Evolutionary conservation across 2,329 filamentous ascomycete species (phyloP), one percentile per base, ranked within the genome.

Genomic region (Monilinia polystroma): DNA sequence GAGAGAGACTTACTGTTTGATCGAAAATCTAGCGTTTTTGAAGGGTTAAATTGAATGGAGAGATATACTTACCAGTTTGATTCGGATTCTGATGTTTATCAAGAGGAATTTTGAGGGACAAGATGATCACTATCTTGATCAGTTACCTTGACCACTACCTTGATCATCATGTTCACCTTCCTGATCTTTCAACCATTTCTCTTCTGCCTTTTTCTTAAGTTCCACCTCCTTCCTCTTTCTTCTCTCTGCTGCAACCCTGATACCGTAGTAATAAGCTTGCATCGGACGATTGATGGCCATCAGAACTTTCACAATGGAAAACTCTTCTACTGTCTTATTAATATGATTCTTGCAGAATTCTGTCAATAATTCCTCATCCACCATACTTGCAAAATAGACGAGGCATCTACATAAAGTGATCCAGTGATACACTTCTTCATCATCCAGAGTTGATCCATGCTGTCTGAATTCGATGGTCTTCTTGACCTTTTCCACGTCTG

Each of bases 401-500:
- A 66, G 4, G 4, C 32, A 38, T 35, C 11, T 38, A 20, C 63
- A 66, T 2, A 66, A 47, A 4, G 54, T 51, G 6, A 66, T 52
- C 63, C 63, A 66, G 12, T 60, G 43, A n/a, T 49, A n/a, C 1
- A 66, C 32, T 35, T 66, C 63, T 18, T 60, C 63, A 16, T 49
- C 54, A 23, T 66, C 55, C 1, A 66, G 12, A 14, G 56, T 58
- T 20, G 63, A 66, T 11, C 43, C 38, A 23, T 66, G 63, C 12
- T 66, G 63, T 49, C 63, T 58, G n/a, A 60, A 66, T 18, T 66
- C 63, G 32, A 66, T 52, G 7, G 63, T 60, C 20, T 51, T 66
- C 45, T 66, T 60, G 2, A 66, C 41, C 10, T 65, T 65, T 41
- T 57, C 63, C 10, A 2, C 18, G 2, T 10, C 14, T 1, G 41